Conservation (phyloP, 2,329 filamentous ascomycete genomes). For the Fusarium siculi region DNA sequence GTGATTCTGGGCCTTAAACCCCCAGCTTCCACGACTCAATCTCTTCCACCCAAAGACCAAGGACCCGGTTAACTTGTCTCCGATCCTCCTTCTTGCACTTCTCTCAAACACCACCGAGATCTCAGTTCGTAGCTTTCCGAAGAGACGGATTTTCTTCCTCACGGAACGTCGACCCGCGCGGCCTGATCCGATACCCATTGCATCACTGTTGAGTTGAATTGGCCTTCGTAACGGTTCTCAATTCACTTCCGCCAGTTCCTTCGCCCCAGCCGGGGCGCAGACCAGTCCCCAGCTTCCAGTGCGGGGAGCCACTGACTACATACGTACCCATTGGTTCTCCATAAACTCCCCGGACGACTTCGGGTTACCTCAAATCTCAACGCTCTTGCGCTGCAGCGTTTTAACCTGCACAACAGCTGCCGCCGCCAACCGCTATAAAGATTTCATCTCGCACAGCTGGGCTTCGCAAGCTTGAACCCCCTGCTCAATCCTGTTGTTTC, state of each 20-base stretch:
- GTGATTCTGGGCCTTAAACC: slow-evolving; percentile 37
- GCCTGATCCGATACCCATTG: slow-evolving; percentile 7
- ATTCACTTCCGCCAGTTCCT: slow-evolving; percentile 22
- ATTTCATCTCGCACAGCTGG: slow-evolving; percentile 8
- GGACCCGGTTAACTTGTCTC: slow-evolving; percentile 25
- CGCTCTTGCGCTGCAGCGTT: slow-evolving; percentile 28
- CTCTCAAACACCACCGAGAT: slow-evolving; percentile 11
- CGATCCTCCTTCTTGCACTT: slow-evolving; percentile 37
- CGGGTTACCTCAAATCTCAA: slow-evolving; percentile 31
- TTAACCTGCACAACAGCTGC: slow-evolving; percentile 23
- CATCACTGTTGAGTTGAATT: neutral
- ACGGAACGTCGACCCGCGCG: neutral
- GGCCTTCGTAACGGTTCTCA: slow-evolving; percentile 17
- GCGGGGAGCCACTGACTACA: slow-evolving; percentile 44
- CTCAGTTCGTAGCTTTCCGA: slow-evolving; percentile 9
- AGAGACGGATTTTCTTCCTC: slow-evolving; percentile 3
- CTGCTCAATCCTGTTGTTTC: slow-evolving; percentile 1
- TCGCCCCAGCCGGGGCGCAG: slow-evolving; percentile 36
- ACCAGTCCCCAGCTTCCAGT: slow-evolving; percentile 37
- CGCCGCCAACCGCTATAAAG: slow-evolving; percentile 28
- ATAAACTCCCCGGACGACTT: slow-evolving; percentile 36
- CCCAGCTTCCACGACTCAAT: slow-evolving; percentile 43
- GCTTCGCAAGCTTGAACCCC: slow-evolving; percentile 1
- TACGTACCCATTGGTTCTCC: slow-evolving; percentile 40
- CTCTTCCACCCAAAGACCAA: slow-evolving; percentile 33